Conservation (phyloP, 148 eudicot genomes). For the Rhododendron simsii region DNA sequence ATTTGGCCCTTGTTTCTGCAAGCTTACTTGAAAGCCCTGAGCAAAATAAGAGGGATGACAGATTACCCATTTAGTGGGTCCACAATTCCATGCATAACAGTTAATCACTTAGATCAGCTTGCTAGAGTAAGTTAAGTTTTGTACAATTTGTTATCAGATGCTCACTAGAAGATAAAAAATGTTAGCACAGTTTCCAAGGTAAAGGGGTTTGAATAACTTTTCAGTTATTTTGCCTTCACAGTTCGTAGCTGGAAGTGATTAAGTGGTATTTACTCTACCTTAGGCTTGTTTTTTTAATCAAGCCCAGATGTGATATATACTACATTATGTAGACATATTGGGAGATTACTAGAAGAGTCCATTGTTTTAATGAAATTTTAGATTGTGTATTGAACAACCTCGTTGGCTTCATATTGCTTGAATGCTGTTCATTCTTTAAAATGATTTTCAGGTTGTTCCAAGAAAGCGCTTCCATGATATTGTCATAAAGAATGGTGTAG, state of each 20-base stretch:
- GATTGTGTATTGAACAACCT: neutral
- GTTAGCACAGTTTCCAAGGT: neutral
- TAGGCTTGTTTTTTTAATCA: no score
- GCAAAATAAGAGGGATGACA: neutral
- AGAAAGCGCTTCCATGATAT: conserved; percentile 58
- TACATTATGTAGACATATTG: no score
- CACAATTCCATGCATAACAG: neutral
- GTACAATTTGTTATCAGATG: neutral
- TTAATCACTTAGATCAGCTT: neutral
- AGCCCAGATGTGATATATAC: neutral
- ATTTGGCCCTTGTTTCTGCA: neutral
- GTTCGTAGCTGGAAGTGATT: neutral
- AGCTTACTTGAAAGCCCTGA: neutral
- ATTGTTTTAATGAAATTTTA: neutral
- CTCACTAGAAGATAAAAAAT: neutral
- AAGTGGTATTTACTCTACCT: neutral
- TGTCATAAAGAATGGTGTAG: conserved; percentile 74
- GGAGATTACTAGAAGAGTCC: neutral
- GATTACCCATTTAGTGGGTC: neutral
- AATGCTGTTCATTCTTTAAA: neutral
- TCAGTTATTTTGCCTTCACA: neutral
- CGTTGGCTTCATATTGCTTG: neutral
- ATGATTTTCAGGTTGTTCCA: conserved; percentile 60
- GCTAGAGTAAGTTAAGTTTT: neutral
- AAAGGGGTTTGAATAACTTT: neutral